These are phyloP conservation scores for Diplodia corticola DNA, from an alignment of 2,329 filamentous ascomycete species.

Conservation along the genomic window DNA sequence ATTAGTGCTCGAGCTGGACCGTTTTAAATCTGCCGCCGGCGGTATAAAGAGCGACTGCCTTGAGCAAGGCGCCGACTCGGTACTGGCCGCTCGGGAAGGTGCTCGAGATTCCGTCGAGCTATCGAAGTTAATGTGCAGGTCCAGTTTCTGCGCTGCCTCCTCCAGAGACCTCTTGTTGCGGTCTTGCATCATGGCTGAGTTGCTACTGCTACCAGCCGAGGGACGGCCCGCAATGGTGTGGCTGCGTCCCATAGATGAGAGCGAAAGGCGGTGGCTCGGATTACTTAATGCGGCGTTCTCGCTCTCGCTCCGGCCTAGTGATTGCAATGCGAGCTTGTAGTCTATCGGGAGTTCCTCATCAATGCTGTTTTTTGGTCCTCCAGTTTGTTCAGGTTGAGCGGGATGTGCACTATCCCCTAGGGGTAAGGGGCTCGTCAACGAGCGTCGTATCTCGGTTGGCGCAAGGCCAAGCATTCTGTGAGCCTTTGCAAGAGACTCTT, in stretches of 20 bases:
- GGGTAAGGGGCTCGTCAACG: conserved; percentile 19
- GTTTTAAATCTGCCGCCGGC: conserved; percentile 31
- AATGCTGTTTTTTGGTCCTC: neutral
- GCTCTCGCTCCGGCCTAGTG: conserved; percentile 25
- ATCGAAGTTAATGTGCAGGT: conserved; percentile 16
- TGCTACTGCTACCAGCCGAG: conserved; percentile 2
- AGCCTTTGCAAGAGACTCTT: conserved; percentile 40
- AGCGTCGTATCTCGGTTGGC: conserved; percentile 26
- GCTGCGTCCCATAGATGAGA: conserved; percentile 20
- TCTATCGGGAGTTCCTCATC: conserved; percentile 37
- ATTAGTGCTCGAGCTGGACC: conserved; percentile 34
- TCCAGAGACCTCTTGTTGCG: conserved; percentile 19
- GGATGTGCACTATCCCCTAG: conserved; percentile 14
- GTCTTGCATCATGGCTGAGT: conserved; percentile 14
- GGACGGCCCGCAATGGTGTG: conserved; percentile 17
- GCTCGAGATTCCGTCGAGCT: conserved; percentile 7
- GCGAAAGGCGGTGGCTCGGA: conserved; percentile 14
- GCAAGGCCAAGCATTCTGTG: conserved; percentile 45
- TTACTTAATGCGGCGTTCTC: conserved; percentile 14
- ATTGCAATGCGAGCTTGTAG: conserved; percentile 41
- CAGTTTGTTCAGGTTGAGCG: conserved; percentile 11
- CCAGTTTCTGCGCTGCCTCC: conserved; percentile 13
- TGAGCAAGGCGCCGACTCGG: conserved; percentile 25
- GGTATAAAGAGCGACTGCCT: conserved; percentile 24
- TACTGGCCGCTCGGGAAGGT: conserved; percentile 20